Evolutionary conservation across 371 early-diverging fungal genomes (phyloP), one percentile per base, ranked within the genome.

Genomic region (Rhizopus arrhizus): DNA sequence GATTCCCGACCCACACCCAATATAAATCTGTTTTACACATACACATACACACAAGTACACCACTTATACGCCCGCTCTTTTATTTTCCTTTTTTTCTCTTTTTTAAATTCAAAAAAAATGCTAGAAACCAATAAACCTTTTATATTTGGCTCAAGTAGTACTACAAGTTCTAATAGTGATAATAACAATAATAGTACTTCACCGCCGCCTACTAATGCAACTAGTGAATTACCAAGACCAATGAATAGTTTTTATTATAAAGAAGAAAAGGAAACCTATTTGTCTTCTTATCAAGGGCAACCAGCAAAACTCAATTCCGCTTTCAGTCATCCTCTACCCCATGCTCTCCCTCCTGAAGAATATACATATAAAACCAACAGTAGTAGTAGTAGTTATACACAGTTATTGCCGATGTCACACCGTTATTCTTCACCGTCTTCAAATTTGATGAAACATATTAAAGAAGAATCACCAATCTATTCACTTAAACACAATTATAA

Each of bases 111-210:
- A 22, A 7, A 10, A 47, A 45, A 16, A 52, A 68, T 63, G 68
- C 34, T 68, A 36, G 68, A 68, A 53, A 68, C 64, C 9, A 60
- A 62, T 57, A 68, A 64, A 15, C 58, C 60, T 1, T 68, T 63
- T 38, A 63, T 63, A 60, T 68, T 68, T 57, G 57, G 60, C 46
- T 56, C 63, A 15, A 31, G 57, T 15, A 60, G 45, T 10, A 56
- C 46, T 28, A 56, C 40, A 3, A 58, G 13, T 16, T 45, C n/a
- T 33, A 54, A 15, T 15, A 42, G 13, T 22, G 31, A 36, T 42
- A 54, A 29, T 29, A 46, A 56, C 56, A 56, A n/a, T 16, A 54
- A 54, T 29, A 51, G 2, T 22, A 22, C 52, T 5, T 34, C 35
- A 53, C 53, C n/a, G 33, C 47, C 40, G 16, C 58, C 45, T 0